Conservation (phyloP, 257 asterid genomes). For the Solanum chilense region DNA sequence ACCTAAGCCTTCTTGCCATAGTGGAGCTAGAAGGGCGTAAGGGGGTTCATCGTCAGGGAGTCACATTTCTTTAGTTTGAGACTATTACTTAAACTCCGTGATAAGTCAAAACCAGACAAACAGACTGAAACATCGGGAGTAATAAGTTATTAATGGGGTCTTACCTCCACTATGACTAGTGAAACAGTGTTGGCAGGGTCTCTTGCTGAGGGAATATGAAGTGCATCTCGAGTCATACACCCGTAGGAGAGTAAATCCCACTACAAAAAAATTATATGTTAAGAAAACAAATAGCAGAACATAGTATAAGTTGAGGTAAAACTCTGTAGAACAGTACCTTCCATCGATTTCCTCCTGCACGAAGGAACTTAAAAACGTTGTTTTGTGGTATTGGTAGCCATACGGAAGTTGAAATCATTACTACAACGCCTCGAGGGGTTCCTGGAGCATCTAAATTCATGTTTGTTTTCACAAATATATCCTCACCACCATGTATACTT, state of each 20-base stretch:
- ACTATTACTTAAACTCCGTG: background rate
- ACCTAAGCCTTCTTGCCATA: background rate
- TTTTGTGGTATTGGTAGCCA: constrained; percentile 27
- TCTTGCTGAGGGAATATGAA: constrained; percentile 25
- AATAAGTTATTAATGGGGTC: background rate
- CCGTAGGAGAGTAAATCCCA: constrained; percentile 47
- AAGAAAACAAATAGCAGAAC: background rate
- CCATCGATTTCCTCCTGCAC: constrained; percentile 12
- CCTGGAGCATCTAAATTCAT: constrained; percentile 19
- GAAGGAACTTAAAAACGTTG: constrained; percentile 25
- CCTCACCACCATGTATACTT: constrained; percentile 23
- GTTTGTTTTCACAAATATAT: constrained; percentile 25
- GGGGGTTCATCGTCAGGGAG: background rate
- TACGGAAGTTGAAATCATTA: constrained; percentile 34
- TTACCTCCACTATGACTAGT: constrained; percentile 29
- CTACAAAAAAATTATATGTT: constrained; percentile 7
- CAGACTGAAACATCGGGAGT: background rate
- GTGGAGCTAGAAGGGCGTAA: background rate
- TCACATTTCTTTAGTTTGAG: background rate
- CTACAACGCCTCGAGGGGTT: constrained; percentile 20
- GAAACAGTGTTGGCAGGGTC: constrained; percentile 27
- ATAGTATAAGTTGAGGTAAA: background rate
- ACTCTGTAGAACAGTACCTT: constrained; percentile 11
- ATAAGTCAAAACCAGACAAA: background rate
- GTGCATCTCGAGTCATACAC: constrained; percentile 15